Base-by-base conservation (phyloP, 83 land plant genomes). In the Larix sibirica region DNA sequence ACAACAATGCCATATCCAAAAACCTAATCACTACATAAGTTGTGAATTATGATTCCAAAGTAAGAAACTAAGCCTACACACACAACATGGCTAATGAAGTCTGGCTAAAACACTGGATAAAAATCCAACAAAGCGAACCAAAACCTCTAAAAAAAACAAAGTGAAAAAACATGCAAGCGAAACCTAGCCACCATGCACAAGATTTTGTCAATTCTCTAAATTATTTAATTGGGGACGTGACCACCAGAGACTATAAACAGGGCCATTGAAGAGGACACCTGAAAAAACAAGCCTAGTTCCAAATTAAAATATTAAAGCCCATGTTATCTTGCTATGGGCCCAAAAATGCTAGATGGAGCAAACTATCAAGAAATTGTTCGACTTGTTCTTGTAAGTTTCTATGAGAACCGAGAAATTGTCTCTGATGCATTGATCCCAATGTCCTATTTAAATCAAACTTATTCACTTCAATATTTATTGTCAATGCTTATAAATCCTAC, bases 91-190 rank as follows among this genome's bases (percentile, higher is more conserved):
- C 78, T 75, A 50, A 75, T 75, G 26, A 75, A 50, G n/a, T 58
- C 60, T 24, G 59, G 78, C 14, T 50, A 26, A 75, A 75, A 75
- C 59, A 75, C 59, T 24, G 23, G 78, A 50, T 50, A 36, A 5
- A 69, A 50, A 4, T 23, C 28, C 60, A 50, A 60, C 78, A 24
- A 50, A 50, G 60, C 16, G 21, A 75, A 75, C 78, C 78, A 75
- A 28, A 59, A 75, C 59, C 78, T 75, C 78, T 47, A 75, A 75
- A 75, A 75, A 75, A 75, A 75, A 59, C 78, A 58, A 69, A 50
- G 78, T 75, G 78, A 75, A 75, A 75, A 75, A 54, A 50, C 78
- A 75, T 75, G 33, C 59, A 75, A 50, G 54, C 60, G 50, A 28
- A 75, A 50, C 77, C 59, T 44, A 70, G 40, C 23, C 44, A 74